phyloP scores from a whole-genome alignment of 2,329 filamentous ascomycete genomes.

The Ploettnerulaceae sp. region DNA sequence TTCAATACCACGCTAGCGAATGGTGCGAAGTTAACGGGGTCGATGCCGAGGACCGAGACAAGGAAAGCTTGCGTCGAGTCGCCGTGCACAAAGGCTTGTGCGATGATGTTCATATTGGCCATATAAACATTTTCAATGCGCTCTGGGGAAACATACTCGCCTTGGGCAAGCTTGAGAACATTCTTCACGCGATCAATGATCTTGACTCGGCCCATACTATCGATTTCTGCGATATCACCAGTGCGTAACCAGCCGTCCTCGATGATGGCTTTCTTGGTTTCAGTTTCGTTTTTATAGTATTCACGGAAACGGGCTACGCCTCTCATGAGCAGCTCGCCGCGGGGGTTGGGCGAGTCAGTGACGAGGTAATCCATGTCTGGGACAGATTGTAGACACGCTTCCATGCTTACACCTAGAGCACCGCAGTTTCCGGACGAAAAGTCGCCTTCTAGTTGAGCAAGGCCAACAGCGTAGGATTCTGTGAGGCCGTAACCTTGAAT shows the following conservation, averaged over 20 bases:
- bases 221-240: slow-evolving; percentile 83
- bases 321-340: slow-evolving; percentile 82
- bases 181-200: slow-evolving; percentile 99
- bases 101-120: slow-evolving; percentile 71
- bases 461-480: slow-evolving; percentile 78
- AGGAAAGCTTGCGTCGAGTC: slow-evolving; percentile 77
- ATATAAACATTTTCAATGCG: slow-evolving; percentile 94
- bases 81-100: slow-evolving; percentile 84
- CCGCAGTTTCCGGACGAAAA: slow-evolving; percentile 79
- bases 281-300: slow-evolving; percentile 86
- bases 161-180: slow-evolving; percentile 95
- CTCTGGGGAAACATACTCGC: slow-evolving; percentile 97
- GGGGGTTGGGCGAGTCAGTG: slow-evolving; percentile 81
- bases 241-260: slow-evolving; percentile 96
- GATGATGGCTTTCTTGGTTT: slow-evolving; percentile 78
- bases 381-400: slow-evolving; percentile 78
- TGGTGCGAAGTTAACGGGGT: slow-evolving; percentile 75
- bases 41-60: slow-evolving; percentile 82
- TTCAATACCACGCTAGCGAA: slow-evolving; percentile 76
- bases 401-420: slow-evolving; percentile 58
- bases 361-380: slow-evolving; percentile 92
- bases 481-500: slow-evolving; percentile 90
- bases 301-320: slow-evolving; percentile 76
- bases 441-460: slow-evolving; percentile 67
- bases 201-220: slow-evolving; percentile 78